Percentiles rank a stretch among this genome's conserved stretches.
Conservation (phyloP, 2,329 filamentous ascomycete species). For the Alternaria consortialis region DNA sequence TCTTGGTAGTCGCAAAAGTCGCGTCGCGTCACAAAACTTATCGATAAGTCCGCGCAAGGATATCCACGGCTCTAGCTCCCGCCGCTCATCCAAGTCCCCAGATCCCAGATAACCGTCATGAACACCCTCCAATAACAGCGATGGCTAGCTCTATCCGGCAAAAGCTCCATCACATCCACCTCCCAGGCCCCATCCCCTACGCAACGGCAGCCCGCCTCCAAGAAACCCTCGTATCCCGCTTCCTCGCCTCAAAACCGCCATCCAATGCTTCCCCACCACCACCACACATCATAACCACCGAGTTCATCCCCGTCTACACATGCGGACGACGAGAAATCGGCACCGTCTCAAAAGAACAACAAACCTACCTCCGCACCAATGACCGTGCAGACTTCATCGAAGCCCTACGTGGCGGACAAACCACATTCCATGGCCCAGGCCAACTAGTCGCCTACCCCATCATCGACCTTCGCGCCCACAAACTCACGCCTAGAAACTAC, state of each 20-base stretch:
- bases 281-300: constrained; percentile 80
- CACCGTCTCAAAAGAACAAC: constrained; percentile 59
- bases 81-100: not conserved
- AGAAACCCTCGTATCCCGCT: constrained; percentile 62
- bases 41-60: constrained; percentile 17
- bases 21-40: constrained; percentile 28
- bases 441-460: constrained; percentile 94
- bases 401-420: constrained; percentile 85
- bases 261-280: constrained; percentile 59
- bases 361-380: constrained; percentile 49
- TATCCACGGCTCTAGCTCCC: not conserved
- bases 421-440: constrained; percentile 94
- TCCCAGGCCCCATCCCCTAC: constrained; percentile 65
- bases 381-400: constrained; percentile 69
- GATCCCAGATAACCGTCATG: constrained; percentile 2
- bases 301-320: constrained; percentile 84
- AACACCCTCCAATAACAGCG: constrained; percentile 5
- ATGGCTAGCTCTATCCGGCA: constrained; percentile 58
- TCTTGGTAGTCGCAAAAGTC: constrained; percentile 8
- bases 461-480: constrained; percentile 77
- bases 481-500: constrained; percentile 76
- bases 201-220: constrained; percentile 64
- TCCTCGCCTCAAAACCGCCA: constrained; percentile 69
- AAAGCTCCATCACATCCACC: constrained; percentile 66
- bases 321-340: constrained; percentile 80